Base-by-base conservation (phyloP, 257 asterid species). In the Ehretia macrophylla region DNA sequence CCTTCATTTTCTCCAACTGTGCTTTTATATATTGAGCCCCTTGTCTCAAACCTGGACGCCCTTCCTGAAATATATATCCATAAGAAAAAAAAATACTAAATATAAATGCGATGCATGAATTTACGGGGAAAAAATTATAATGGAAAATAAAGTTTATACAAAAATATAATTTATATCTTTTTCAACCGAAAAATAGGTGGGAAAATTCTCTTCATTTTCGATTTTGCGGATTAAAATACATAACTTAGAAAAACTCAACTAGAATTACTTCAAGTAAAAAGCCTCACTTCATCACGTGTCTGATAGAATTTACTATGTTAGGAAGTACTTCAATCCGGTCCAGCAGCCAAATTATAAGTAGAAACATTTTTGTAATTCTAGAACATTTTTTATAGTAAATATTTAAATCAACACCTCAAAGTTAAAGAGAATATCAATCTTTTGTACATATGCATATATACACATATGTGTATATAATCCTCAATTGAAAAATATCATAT, bases 11-110 rank as follows among this genome's bases (percentile, higher is more conserved):
- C 60, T 85, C 90, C 77, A 93, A 72, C 72, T 93, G 94, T 32
- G 75, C 47, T 76, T 57, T 86, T 66, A 93, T 93, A 73, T 93
- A 93, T 10, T 51, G 61, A 14, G 94, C 99, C 5, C 95, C 97
- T 78, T 83, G 81, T 71, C 75, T 76, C 75, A 93, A 63, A 61
- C 99, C 97, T 63, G 79, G 91, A 68, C 73, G 79, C 67, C 99
- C 99, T 79, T 79, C 97, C 97, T 93, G 44, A 22, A 44, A 19
- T 14, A 51, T 10, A 1, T 20, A 51, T 51, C 56, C 56, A 56
- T 17, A 59, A 45, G 51, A 35, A 20, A 50, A 8, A 37, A 50
- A 9, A 6, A 8, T 11, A 8, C 38, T 5, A 12, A 32, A 14
- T 17, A 37, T 12, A 37, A 22, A 13, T 17, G 8, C 42, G 35